A percentile compares a stretch with the other conserved stretches of the same genome.
These are phyloP conservation scores for Penicillium polonicum DNA, from an alignment of 2,329 filamentous ascomycete genomes.

Conservation along the genomic window DNA sequence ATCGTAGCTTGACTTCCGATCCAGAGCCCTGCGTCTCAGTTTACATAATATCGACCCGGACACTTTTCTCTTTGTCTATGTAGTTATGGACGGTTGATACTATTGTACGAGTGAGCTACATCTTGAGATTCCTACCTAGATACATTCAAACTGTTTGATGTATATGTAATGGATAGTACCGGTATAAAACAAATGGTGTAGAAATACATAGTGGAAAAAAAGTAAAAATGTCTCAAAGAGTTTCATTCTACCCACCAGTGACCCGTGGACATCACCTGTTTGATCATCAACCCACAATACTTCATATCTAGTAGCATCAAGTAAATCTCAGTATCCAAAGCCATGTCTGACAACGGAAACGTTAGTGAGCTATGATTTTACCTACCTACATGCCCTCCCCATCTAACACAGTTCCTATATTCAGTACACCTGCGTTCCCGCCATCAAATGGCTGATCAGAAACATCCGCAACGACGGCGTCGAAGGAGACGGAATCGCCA, in stretches of 20 bases:
- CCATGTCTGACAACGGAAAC: not conserved
- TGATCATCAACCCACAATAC: not conserved
- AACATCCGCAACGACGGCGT: not conserved
- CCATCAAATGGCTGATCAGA: not conserved
- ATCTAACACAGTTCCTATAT: not conserved
- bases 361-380: not conserved
- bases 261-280: not conserved
- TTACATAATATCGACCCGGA: too few species aligned
- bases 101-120: not conserved
- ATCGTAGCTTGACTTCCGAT: not conserved
- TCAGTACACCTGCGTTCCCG: not conserved
- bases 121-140: not conserved
- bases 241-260: not conserved
- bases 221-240: not conserved
- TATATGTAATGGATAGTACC: not conserved
- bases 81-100: not conserved
- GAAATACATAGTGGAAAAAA: not conserved
- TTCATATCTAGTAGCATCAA: not conserved
- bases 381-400: not conserved
- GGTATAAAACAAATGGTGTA: not conserved
- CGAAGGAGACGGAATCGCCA: not conserved
- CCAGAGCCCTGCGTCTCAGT: not conserved
- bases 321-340: not conserved
- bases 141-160: not conserved
- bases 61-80: not conserved